Conservation (phyloP, 1,284 basidiomycete species). For the Ceratobasidium sp. region DNA sequence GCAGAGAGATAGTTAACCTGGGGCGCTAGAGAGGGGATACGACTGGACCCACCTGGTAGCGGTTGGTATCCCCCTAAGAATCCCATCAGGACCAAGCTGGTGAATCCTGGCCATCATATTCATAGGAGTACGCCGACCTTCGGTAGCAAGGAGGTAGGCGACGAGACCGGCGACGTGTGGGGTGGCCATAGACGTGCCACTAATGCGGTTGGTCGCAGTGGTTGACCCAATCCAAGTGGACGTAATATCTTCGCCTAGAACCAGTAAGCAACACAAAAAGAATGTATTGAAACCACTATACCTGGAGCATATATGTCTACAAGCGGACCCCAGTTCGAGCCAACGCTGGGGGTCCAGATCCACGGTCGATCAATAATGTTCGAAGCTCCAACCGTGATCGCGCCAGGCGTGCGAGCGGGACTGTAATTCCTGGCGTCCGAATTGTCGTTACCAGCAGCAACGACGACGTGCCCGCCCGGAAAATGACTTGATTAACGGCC, state of each 20-base stretch:
- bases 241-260: conserved; percentile 56
- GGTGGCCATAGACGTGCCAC: conserved; percentile 50
- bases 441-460: conserved; percentile 52
- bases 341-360: conserved; percentile 77
- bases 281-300: too few relatives aligned
- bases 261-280: too few relatives aligned
- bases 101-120: too few relatives aligned
- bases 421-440: conserved; percentile 58
- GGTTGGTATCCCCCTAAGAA: conserved; percentile 36
- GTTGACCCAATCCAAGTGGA: conserved; percentile 46
- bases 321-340: conserved; percentile 63
- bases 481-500: conserved; percentile 47
- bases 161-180: conserved; percentile 50
- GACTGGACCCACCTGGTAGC: neutral
- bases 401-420: conserved; percentile 56
- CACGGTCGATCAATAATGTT: conserved; percentile 55
- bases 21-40: too few relatives aligned
- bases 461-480: conserved; percentile 49
- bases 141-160: conserved; percentile 43
- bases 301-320: conserved; percentile 60
- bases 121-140: conserved; percentile 47
- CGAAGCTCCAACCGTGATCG: conserved; percentile 59
- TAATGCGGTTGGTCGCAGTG: conserved; percentile 42
- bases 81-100: conserved; percentile 23
- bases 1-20: neutral